phyloP scores from a whole-genome alignment of 177 flowering plant species.

The Vitis hybrid region DNA sequence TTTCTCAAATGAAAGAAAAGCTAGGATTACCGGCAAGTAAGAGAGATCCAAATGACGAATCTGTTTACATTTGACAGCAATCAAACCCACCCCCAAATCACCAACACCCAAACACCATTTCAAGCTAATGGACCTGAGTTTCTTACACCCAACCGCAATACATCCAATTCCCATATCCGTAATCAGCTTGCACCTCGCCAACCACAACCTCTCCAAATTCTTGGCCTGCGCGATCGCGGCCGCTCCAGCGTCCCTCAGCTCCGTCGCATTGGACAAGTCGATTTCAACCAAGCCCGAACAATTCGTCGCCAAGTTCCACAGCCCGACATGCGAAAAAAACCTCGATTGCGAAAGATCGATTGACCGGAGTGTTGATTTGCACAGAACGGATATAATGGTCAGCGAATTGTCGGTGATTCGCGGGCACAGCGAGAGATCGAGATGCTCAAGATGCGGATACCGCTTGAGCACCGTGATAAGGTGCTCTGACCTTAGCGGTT shows the following conservation, averaged over 20 bases:
- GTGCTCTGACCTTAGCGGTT: slow-evolving; percentile 62
- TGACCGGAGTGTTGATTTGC: slow-evolving; percentile 33
- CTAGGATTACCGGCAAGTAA: slow-evolving; percentile 59
- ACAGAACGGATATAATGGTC: slow-evolving; percentile 24
- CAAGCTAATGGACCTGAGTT: slow-evolving; percentile 59
- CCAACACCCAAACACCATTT: slow-evolving; percentile 83
- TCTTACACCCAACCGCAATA: slow-evolving; percentile 83
- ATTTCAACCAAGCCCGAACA: slow-evolving; percentile 66
- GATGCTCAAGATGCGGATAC: slow-evolving; percentile 37
- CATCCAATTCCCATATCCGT: slow-evolving; percentile 90
- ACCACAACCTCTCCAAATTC: slow-evolving; percentile 70
- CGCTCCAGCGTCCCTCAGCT: slow-evolving; percentile 57
- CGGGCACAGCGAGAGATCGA: slow-evolving; percentile 75
- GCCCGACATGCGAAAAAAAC: slow-evolving; percentile 53
- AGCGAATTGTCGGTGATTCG: slow-evolving; percentile 52
- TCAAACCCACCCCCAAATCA: slow-evolving; percentile 80
- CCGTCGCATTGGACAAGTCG: slow-evolving; percentile 69
- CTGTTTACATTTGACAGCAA: slow-evolving; percentile 78
- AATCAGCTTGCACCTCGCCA: slow-evolving; percentile 74
- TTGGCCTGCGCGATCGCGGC: slow-evolving; percentile 63
- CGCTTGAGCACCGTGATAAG: slow-evolving; percentile 45
- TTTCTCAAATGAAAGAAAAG: not conserved
- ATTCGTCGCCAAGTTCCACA: slow-evolving; percentile 41
- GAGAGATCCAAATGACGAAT: slow-evolving; percentile 78
- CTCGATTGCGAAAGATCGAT: slow-evolving; percentile 68